These are phyloP conservation scores for Tinospora cordifolia DNA, from an alignment of 164 flowering plant species.

Conservation along the genomic window DNA sequence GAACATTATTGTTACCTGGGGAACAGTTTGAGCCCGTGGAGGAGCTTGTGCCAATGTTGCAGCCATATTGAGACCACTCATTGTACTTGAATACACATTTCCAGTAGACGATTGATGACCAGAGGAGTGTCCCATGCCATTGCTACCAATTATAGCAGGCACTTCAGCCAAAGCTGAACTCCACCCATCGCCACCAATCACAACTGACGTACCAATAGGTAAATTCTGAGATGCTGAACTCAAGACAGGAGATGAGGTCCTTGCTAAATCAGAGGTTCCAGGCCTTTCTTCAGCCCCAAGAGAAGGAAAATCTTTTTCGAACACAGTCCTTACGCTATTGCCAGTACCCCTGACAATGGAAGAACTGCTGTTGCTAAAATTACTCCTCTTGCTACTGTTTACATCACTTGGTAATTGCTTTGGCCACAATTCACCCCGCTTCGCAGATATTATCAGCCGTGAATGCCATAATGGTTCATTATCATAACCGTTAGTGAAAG, in stretches of 20 bases:
- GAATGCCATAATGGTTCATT: constrained; percentile 50
- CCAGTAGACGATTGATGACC: constrained; percentile 32
- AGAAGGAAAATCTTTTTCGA: constrained; percentile 60
- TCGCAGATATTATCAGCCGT: constrained; percentile 48
- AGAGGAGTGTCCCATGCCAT: constrained; percentile 24
- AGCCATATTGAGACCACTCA: constrained; percentile 77
- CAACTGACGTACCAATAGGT: constrained; percentile 48
- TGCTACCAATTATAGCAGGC: constrained; percentile 44
- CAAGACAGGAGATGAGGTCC: constrained; percentile 71
- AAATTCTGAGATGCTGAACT: constrained; percentile 46
- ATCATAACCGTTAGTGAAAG: constrained; percentile 32
- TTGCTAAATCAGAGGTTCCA: constrained; percentile 42
- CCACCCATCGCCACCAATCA: constrained; percentile 74
- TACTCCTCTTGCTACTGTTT: constrained; percentile 20
- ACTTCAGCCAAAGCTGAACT: constrained; percentile 81
- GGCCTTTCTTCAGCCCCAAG: constrained; percentile 66
- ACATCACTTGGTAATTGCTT: constrained; percentile 24
- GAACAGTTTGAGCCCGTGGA: constrained; percentile 44
- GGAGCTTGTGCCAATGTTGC: constrained; percentile 81
- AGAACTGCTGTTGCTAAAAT: constrained; percentile 24
- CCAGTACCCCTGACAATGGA: constrained; percentile 22
- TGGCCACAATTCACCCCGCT: constrained; percentile 38
- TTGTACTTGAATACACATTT: constrained; percentile 28
- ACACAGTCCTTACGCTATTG: constrained; percentile 36
- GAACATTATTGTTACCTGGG: constrained; percentile 43